Conservation (phyloP, 2,329 filamentous ascomycete species). For the Paracorniculantispora psalliotae region DNA sequence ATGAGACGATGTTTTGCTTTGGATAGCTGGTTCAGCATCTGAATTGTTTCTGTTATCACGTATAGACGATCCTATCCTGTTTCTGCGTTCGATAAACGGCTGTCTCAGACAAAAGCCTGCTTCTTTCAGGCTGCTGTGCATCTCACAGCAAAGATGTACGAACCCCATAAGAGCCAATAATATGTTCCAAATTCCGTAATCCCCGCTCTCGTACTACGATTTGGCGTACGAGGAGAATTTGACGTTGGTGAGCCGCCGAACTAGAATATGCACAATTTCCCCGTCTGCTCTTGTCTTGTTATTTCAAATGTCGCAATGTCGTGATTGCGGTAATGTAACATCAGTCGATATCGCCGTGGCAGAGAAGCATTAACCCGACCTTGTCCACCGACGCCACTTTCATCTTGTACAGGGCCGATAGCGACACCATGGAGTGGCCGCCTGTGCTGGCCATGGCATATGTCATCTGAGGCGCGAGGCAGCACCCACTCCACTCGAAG, state of each 20-base stretch:
- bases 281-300: slow-evolving; percentile 35
- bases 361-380: slow-evolving; percentile 19
- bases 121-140: neutral
- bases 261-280: slow-evolving; percentile 33
- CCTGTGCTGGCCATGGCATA: slow-evolving; percentile 35
- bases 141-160: too few relatives aligned
- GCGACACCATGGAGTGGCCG: slow-evolving; percentile 62
- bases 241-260: neutral
- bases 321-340: slow-evolving; percentile 69
- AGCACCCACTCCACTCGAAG: slow-evolving; percentile 52
- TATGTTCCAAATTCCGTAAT: neutral
- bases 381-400: slow-evolving; percentile 22
- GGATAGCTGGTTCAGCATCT: neutral
- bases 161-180: neutral
- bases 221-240: neutral
- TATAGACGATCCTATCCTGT: neutral
- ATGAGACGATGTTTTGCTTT: neutral
- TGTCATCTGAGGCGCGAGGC: slow-evolving; percentile 44
- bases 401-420: slow-evolving; percentile 56
- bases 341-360: slow-evolving; percentile 56
- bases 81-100: neutral
- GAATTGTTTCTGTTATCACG: neutral
- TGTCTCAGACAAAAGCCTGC: neutral
- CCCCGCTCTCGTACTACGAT: neutral
- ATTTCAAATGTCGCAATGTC: slow-evolving; percentile 67